A percentile compares a stretch with the other conserved stretches of the same genome.
Evolutionary conservation across 2,329 filamentous ascomycete species (phyloP).

Genomic region (Pseudopithomyces maydicus): DNA sequence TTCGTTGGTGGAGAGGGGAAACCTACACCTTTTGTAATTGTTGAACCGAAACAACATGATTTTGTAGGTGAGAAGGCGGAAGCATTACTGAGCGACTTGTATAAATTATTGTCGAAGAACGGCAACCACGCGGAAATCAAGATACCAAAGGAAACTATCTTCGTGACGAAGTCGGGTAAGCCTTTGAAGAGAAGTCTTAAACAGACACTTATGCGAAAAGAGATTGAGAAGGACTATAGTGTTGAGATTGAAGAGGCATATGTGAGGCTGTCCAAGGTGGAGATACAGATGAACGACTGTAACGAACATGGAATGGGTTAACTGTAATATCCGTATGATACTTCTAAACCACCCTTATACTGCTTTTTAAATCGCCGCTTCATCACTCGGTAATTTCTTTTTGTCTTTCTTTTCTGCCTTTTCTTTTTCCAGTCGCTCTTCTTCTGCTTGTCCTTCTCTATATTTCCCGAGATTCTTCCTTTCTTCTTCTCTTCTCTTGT

Average conservation of each 20-base stretch:
- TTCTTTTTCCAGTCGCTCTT: no score
- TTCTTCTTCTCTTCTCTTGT: no score
- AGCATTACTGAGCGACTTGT: constrained; percentile 16
- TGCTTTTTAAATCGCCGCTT: no score
- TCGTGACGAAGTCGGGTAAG: constrained; percentile 20
- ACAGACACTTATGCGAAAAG: constrained; percentile 17
- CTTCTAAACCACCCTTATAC: no score
- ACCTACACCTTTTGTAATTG: constrained; percentile 20
- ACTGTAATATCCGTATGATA: no score
- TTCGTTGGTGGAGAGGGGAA: constrained; percentile 23
- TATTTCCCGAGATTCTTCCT: no score
- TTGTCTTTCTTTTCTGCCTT: no score
- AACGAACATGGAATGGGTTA: no score
- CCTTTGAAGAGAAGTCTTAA: constrained; percentile 20
- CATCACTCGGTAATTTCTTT: no score
- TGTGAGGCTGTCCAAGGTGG: constrained; percentile 1
- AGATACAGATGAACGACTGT: not conserved
- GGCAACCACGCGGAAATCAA: constrained; percentile 13
- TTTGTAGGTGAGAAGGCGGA: constrained; percentile 11
- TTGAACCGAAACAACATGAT: constrained; percentile 18
- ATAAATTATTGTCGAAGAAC: constrained; percentile 9
- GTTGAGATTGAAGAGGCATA: constrained; percentile 25
- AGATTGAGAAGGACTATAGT: constrained; percentile 21
- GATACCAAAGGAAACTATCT: constrained; percentile 18
- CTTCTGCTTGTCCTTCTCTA: no score